Base-by-base conservation (phyloP, 2,329 filamentous ascomycete genomes). In the Sphaerostilbella broomeana region DNA sequence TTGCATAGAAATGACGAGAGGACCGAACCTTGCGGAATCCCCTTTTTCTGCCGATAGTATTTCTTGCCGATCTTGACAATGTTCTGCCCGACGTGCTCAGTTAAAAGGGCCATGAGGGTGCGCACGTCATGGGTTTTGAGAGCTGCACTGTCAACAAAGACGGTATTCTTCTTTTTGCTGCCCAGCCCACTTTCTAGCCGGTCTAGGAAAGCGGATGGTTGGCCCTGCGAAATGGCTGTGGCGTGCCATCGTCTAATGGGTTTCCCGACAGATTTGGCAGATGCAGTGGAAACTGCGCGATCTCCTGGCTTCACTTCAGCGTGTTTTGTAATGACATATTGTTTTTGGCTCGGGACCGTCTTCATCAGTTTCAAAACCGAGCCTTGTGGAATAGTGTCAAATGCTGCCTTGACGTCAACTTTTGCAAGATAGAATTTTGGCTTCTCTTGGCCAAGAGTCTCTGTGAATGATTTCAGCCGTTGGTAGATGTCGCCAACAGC, bases 21-120 rank as follows among this genome's bases (percentile, higher is more conserved):
- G 1, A 95, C 75, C 0, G 89, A 95, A 6, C 92, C 92, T 59
- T 98, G 92, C 0, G 92, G 89, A 26, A 98, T 97, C 11, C 92
- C 92, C 16, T 74, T 68, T 58, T 81, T 90, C 58, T 98, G 92
- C 17, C 86, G 77, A 58, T 92, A 95, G 58, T 81, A 88, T 50
- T 82, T 86, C 63, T 88, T 90, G 33, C 88, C 89, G 26, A 97
- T 81, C 55, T 85, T 87, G 54, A 98, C 79, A 18, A 95, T 69
- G 54, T 97, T 95, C 43, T 80, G 71, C 46, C 80, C 71, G n/a
- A 98, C 75, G 55, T 98, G 92, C 47, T 90, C 76, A 13, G 74
- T 63, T 7, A 95, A 67, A 5, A 95, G 70, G n/a, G 68, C 64
- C 28, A 94, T 64, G 15, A 97, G 63, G 8, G 75, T 68, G 9